A percentile compares a stretch with the other conserved stretches of the same genome.
Evolutionary conservation across 2,329 filamentous ascomycete species (phyloP).

Genomic region (Ceratocystis papillata): DNA sequence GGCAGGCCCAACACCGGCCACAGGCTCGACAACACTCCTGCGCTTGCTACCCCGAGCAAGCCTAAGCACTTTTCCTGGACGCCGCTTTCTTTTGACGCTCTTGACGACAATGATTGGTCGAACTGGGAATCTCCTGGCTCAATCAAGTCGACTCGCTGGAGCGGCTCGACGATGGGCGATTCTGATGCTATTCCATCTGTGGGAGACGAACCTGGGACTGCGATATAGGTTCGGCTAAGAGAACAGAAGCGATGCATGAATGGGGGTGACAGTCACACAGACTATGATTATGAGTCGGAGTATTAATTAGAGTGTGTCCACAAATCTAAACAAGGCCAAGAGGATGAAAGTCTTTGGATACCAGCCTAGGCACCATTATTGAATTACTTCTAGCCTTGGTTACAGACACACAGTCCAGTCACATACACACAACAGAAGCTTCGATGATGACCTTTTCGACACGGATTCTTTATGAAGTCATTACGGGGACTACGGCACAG

Average conservation of each 20-base stretch:
- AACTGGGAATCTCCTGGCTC: conserved; percentile 52
- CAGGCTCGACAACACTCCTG: background rate
- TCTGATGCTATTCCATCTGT: conserved; percentile 39
- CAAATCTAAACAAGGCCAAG: background rate
- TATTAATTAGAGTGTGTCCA: background rate
- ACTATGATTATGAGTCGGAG: background rate
- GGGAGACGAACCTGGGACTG: conserved; percentile 37
- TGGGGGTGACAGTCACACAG: background rate
- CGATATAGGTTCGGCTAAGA: conserved; percentile 37
- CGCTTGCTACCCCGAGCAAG: conserved; percentile 33
- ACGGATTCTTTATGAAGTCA: conserved; percentile 14
- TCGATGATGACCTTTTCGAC: conserved; percentile 9
- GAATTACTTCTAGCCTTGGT: background rate
- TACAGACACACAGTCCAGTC: background rate
- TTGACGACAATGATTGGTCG: conserved; percentile 53
- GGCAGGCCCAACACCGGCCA: background rate
- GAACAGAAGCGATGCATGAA: background rate
- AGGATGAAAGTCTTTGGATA: background rate
- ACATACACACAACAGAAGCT: conserved; percentile 6
- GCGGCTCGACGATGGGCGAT: conserved; percentile 46
- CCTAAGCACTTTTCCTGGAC: conserved; percentile 51
- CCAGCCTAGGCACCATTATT: background rate
- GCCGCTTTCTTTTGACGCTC: conserved; percentile 45
- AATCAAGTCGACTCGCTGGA: conserved; percentile 50
- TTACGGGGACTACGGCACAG: conserved; percentile 9